Percentiles rank a stretch among this genome's conserved stretches.
Evolutionary conservation across 73 alveolate genomes (phyloP).

Genomic region (Halteria grandinella): DNA sequence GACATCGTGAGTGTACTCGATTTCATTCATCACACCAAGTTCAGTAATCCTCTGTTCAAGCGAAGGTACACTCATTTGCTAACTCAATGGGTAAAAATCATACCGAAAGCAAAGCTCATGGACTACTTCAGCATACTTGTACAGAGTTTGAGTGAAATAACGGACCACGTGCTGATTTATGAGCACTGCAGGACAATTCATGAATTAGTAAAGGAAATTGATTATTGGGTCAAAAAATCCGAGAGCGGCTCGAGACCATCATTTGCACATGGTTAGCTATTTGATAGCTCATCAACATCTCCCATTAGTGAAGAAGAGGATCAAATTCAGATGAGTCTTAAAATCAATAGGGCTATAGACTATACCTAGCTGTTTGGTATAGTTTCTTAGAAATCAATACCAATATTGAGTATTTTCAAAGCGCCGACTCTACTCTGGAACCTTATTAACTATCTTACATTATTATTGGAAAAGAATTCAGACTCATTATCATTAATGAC

Average conservation of each 20-base stretch:
- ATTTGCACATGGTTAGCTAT: conserved; percentile 10
- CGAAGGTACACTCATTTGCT: conserved; percentile 27
- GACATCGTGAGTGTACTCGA: conserved; percentile 30
- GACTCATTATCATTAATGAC: conserved; percentile 1
- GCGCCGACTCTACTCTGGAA: conserved; percentile 49
- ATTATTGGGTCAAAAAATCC: not conserved
- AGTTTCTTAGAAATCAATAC: conserved; percentile 16
- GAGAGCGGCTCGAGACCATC: not conserved
- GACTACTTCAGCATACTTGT: conserved; percentile 44
- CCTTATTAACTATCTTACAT: conserved; percentile 33
- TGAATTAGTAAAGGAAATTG: conserved; percentile 49
- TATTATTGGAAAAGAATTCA: conserved; percentile 28
- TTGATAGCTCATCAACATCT: not conserved
- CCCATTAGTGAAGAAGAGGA: conserved; percentile 46
- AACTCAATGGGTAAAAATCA: conserved; percentile 22
- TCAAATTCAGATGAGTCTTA: not conserved
- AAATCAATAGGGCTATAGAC: conserved; percentile 43
- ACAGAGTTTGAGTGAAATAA: not conserved
- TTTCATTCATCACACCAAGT: conserved; percentile 13
- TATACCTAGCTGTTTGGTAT: conserved; percentile 27
- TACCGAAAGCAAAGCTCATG: conserved; percentile 36
- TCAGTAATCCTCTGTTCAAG: conserved; percentile 1
- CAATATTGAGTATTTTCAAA: conserved; percentile 21
- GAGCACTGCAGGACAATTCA: conserved; percentile 21
- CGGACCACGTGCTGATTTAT: conserved; percentile 31